Evolutionary conservation across 2,329 filamentous ascomycete species (phyloP), one percentile per base, ranked within the genome.

Genomic region (Clonostachys rhizophaga): DNA sequence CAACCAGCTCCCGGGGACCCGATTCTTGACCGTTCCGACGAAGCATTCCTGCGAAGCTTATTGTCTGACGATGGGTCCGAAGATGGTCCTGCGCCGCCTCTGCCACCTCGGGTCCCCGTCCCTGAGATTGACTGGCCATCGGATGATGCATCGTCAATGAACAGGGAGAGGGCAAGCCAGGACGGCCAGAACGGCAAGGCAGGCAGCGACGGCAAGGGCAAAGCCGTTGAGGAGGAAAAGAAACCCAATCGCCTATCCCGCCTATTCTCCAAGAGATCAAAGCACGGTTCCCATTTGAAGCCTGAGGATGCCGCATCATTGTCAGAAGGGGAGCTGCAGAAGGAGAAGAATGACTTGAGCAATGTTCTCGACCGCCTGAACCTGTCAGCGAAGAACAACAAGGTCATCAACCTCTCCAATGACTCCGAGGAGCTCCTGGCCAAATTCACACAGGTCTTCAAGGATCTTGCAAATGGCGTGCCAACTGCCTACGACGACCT

Each of bases 401-500:
- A 84, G 49, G 89, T 89, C 50, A 89, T 96, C 65, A 86, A 85
- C 12, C 79, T 96, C 48, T 89, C 88, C n/a, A 79, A 83, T 49
- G 91, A 95, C 56, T 92, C 89, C 0, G 84, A 90, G 51, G 86
- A 89, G 52, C 78, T 96, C 33, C 80, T 96, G 45, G 80, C 83
- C 46, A 83, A 85, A 52, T 99, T 99, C 75, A 95, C 90, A 2
- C 75, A 91, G 47, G 85, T 96, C 34, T 87, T 99, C 60, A 94
- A 92, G 62, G 94, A 99, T 63, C 79, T 96, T 14, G 81, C 94
- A 58, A 91, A 91, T 62, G 94, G 94, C 51, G 94, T 90, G 2
- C 94, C 94, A 4, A 96, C 92, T 1, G 94, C 94, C 4, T 96
- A 95, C 65, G 79, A 87, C 60, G 94, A 99, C 63, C 84, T 99